These are phyloP conservation scores for Lasiodiplodia theobromae DNA, from an alignment of 2,329 filamentous ascomycete genomes.

Conservation along the genomic window DNA sequence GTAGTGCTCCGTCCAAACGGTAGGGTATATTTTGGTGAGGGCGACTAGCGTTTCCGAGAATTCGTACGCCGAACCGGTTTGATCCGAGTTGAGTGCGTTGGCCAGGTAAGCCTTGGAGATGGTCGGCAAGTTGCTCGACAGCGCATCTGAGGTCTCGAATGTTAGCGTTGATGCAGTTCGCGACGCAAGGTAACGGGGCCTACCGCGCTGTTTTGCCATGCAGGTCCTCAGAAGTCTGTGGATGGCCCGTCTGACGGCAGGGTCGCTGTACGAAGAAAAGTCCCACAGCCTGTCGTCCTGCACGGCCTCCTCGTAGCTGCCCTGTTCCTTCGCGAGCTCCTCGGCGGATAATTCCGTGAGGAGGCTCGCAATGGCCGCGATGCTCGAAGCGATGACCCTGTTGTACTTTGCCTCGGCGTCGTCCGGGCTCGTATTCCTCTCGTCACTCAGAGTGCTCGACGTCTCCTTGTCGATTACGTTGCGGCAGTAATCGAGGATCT, in stretches of 20 bases:
- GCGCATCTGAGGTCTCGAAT: conserved; percentile 34
- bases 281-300: conserved; percentile 67
- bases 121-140: conserved; percentile 55
- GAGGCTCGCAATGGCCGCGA: conserved; percentile 63
- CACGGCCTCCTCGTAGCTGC: conserved; percentile 72
- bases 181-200: conserved; percentile 9
- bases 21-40: conserved; percentile 70
- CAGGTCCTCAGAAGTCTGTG: conserved; percentile 63
- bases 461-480: conserved; percentile 82
- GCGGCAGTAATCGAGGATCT: conserved; percentile 82
- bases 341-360: conserved; percentile 52
- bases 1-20: conserved; percentile 76
- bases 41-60: conserved; percentile 71
- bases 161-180: background rate
- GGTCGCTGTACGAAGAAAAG: conserved; percentile 63
- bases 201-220: conserved; percentile 56
- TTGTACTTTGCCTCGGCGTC: conserved; percentile 87
- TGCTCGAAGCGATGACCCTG: conserved; percentile 72
- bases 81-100: conserved; percentile 75
- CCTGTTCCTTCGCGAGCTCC: conserved; percentile 67
- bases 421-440: conserved; percentile 81
- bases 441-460: conserved; percentile 82
- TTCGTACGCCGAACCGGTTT: conserved; percentile 76
- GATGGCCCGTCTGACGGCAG: conserved; percentile 64
- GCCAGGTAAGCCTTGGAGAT: conserved; percentile 75